Evolutionary conservation across 2,329 filamentous ascomycete genomes (phyloP), one percentile per base, ranked within the genome.

Genomic region (Colletotrichum ledebouriae): DNA sequence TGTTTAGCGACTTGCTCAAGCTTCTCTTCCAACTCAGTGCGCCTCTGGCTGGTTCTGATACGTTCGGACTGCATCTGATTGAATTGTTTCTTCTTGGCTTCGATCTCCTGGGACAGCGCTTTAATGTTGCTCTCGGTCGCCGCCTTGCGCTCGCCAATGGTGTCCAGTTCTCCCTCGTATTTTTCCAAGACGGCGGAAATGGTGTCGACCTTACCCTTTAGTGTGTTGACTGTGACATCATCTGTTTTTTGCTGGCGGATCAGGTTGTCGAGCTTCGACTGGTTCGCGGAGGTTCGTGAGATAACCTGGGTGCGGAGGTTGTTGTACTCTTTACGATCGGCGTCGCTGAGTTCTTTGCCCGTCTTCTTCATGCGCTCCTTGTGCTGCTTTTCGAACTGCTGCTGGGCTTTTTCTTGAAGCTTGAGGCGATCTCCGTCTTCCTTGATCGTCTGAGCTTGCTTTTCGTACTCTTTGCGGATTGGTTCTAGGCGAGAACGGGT

Each of bases 21-120:
- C 78, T 97, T 95, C 79, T 98, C 94, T 72, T 99, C 94, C 2
- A 97, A 87, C 76, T 98, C 96, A 0, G 92, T 96, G 61, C 91
- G 89, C 76, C 91, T 90, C 76, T 97, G 92, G 60, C 93, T 92
- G 9, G 92, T 90, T 59, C 94, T 89, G 9, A 94, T 87, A 57
- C 93, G 90, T 76, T 97, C 93, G 1, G 94, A 97, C 70, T 93
- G 92, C 46, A 97, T 84, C 61, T 90, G 88, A 76, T 97, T 96
- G 76, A 94, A 92, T 69, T 96, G 92, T 76, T 95, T 97, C 81
- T 97, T 97, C 83, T 97, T 98, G 25, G 84, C 81, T 34, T 94
- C 91, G 57, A 97, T 92, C n/a, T 96, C 92, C 70, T 88, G 86
- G 7, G 89, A 86, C n/a, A 92, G 86, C 53, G 92, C 85, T 72